Evolutionary conservation across 768 basidiomycete genomes (phyloP).

Genomic region (Trametes cingulata): DNA sequence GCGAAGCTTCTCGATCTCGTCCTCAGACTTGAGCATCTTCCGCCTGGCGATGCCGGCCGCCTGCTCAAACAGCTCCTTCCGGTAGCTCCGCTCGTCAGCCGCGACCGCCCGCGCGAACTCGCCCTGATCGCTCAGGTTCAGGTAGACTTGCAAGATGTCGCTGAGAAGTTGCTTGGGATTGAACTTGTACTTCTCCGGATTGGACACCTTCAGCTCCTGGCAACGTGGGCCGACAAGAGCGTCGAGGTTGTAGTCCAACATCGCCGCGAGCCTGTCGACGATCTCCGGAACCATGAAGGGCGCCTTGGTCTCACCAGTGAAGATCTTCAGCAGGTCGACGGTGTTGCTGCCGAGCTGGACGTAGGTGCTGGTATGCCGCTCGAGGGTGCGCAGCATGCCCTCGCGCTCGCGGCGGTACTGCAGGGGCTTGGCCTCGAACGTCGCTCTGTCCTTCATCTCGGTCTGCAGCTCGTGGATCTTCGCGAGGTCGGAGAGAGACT

Average conservation of each 20-base stretch:
- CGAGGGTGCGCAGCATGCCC: conserved; percentile 71
- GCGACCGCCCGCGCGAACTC: conserved; percentile 88
- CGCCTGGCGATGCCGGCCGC: conserved; percentile 68
- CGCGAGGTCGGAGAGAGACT: conserved; percentile 84
- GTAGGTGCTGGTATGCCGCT: conserved; percentile 83
- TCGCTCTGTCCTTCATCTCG: conserved; percentile 75
- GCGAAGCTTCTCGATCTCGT: conserved; percentile 71
- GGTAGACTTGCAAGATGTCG: conserved; percentile 87
- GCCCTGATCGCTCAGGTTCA: conserved; percentile 80
- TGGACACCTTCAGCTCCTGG: conserved; percentile 80
- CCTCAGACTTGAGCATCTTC: conserved; percentile 68
- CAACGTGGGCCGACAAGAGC: conserved; percentile 88
- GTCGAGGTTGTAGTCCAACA: conserved; percentile 93
- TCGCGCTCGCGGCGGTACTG: conserved; percentile 87
- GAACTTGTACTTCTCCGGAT: conserved; percentile 89
- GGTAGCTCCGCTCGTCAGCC: conserved; percentile 91
- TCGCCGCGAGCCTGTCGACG: conserved; percentile 91
- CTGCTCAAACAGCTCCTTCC: conserved; percentile 76
- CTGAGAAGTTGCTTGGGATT: conserved; percentile 78
- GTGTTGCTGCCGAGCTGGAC: conserved; percentile 85
- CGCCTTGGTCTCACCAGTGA: conserved; percentile 87
- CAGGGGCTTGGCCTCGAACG: conserved; percentile 66
- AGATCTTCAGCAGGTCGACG: conserved; percentile 86
- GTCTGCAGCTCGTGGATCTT: conserved; percentile 86
- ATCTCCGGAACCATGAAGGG: conserved; percentile 98